Conservation (phyloP, 1,139 yeast species). For the Candida gigantensis region DNA sequence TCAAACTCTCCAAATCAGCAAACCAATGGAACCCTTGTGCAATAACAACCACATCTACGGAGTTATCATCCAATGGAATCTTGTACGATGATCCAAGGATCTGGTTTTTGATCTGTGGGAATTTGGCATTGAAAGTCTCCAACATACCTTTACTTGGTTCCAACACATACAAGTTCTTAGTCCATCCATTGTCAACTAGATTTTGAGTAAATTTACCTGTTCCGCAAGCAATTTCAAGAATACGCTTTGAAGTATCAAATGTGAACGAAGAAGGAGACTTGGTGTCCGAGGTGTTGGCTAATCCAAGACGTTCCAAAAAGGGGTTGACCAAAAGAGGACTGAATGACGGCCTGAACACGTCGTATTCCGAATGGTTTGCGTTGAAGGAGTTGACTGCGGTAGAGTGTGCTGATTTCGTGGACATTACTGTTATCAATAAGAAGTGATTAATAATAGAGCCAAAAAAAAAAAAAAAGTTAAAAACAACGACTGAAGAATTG, state of each 20-base stretch:
- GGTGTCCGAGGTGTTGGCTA: slow-evolving; percentile 21
- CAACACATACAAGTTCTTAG: slow-evolving; percentile 39
- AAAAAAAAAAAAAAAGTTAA: not conserved
- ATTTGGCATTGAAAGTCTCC: slow-evolving; percentile 44
- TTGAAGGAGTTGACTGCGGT: slow-evolving; percentile 51
- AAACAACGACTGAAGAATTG: no score
- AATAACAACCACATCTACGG: slow-evolving; percentile 54
- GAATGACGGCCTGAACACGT: slow-evolving; percentile 58
- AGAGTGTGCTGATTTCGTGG: slow-evolving; percentile 19
- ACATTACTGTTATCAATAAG: not conserved
- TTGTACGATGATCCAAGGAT: slow-evolving; percentile 47
- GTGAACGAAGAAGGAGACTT: slow-evolving; percentile 11
- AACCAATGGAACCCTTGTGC: slow-evolving; percentile 78
- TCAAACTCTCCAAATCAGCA: slow-evolving; percentile 48
- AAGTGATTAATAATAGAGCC: not conserved
- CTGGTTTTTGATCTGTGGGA: slow-evolving; percentile 42
- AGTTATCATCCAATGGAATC: slow-evolving; percentile 47
- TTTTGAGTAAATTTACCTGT: slow-evolving; percentile 65
- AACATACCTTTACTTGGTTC: slow-evolving; percentile 68
- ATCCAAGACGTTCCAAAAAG: slow-evolving; percentile 39
- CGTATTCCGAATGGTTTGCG: slow-evolving; percentile 55
- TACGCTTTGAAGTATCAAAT: slow-evolving; percentile 24
- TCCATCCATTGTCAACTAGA: slow-evolving; percentile 45
- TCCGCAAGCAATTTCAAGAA: slow-evolving; percentile 64
- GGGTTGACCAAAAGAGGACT: slow-evolving; percentile 46